Percentiles rank a stretch among this genome's conserved stretches.
Evolutionary conservation across 2,329 filamentous ascomycete species (phyloP).

Genomic region (Arthrobotrys entomopaga): DNA sequence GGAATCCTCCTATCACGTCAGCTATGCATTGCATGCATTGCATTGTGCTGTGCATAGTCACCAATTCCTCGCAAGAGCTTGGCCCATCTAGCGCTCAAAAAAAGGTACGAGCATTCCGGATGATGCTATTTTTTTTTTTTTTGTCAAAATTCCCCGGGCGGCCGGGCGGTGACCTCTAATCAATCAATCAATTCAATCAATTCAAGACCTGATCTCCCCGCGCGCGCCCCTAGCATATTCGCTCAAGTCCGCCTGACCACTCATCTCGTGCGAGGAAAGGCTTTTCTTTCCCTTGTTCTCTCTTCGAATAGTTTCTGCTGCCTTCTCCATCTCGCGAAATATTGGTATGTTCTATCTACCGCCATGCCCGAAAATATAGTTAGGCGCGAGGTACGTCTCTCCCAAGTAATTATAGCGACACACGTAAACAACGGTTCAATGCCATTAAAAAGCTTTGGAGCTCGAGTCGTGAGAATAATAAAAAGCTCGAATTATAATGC

Average conservation of each 20-base stretch:
- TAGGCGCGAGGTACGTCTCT: conserved; percentile 38
- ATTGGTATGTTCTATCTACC: conserved; percentile 44
- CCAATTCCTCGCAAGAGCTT: too few species aligned
- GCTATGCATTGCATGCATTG: not conserved
- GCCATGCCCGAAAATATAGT: conserved; percentile 25
- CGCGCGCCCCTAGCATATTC: conserved; percentile 11
- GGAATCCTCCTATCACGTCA: conserved; percentile 10
- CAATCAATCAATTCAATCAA: conserved; percentile 30
- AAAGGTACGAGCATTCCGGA: conserved; percentile 26
- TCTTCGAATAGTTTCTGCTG: not conserved
- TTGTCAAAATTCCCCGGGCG: conserved; percentile 33
- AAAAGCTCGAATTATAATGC: not conserved
- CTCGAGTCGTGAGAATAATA: too few species aligned
- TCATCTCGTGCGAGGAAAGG: not conserved
- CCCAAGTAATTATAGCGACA: conserved; percentile 53
- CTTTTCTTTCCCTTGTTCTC: not conserved
- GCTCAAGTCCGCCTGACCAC: not conserved
- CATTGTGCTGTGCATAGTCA: not conserved
- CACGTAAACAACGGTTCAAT: too few species aligned
- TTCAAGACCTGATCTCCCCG: conserved; percentile 22
- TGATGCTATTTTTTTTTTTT: conserved; percentile 35
- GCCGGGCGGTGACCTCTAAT: conserved; percentile 7
- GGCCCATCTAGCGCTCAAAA: too few species aligned
- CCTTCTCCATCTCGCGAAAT: not conserved
- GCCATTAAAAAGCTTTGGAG: too few species aligned